Evolutionary conservation across 1,284 basidiomycete species (phyloP).

Genomic region (Pseudomicrostroma phylloplanum): DNA sequence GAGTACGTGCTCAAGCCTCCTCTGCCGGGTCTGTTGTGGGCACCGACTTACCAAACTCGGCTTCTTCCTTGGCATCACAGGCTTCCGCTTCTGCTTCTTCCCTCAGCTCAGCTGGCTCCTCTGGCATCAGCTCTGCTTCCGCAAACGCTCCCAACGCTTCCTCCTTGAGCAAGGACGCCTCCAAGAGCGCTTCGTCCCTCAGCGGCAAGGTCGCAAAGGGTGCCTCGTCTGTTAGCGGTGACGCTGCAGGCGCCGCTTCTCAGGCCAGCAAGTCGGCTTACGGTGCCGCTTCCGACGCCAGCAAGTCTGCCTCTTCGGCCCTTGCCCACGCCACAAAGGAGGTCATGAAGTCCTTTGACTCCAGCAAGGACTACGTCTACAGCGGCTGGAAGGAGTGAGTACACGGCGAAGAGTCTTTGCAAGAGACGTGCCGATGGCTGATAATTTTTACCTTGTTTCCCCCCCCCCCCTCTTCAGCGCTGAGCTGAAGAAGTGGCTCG

Average conservation of each 20-base stretch:
- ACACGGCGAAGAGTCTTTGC: background rate
- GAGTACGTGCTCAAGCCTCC: slow-evolving; percentile 28
- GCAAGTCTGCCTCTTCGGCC: slow-evolving; percentile 27
- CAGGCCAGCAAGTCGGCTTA: slow-evolving; percentile 9
- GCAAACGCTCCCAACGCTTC: slow-evolving; percentile 20
- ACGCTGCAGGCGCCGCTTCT: slow-evolving; percentile 3
- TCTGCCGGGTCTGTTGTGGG: slow-evolving; percentile 23
- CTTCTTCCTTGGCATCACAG: slow-evolving; percentile 37
- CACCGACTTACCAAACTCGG: slow-evolving; percentile 13
- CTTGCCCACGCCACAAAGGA: slow-evolving; percentile 29
- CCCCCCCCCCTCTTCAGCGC: background rate
- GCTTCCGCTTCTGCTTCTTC: slow-evolving; percentile 28
- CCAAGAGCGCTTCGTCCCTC: slow-evolving; percentile 17
- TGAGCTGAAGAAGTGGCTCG: slow-evolving; percentile 40
- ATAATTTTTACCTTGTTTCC: background rate
- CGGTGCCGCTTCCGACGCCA: slow-evolving; percentile 20
- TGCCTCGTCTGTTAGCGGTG: slow-evolving; percentile 22
- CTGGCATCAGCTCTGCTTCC: slow-evolving; percentile 14
- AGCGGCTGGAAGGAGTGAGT: slow-evolving; percentile 30
- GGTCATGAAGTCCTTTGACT: slow-evolving; percentile 21
- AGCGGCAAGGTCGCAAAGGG: slow-evolving; percentile 27
- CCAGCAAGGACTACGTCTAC: slow-evolving; percentile 47
- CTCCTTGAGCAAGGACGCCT: slow-evolving; percentile 30
- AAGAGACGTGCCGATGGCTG: slow-evolving; percentile 10
- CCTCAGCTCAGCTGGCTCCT: slow-evolving; percentile 25